Base-by-base conservation (phyloP, 2,329 filamentous ascomycete species). In the Penicillium verrucosum region DNA sequence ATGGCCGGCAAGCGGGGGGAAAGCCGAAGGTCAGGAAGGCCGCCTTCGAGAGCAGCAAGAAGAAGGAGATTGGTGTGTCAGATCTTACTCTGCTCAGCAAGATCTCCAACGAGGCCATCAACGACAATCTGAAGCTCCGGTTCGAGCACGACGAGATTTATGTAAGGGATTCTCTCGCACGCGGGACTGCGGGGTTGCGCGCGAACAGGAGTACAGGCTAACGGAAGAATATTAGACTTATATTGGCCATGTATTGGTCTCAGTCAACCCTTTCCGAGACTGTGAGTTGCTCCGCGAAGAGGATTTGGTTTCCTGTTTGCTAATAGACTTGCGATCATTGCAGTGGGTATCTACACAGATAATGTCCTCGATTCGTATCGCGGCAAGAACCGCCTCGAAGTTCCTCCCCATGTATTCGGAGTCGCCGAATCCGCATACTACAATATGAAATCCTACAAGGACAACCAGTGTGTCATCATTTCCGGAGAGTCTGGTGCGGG, bases 381-480 rank as follows among this genome's bases (percentile, higher is more conserved):
- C 77, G 93, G 93, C 66, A 97, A 97, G 82, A 99, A 99, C 79
- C 87, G 94, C 64, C 84, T 99, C 64, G 94, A 99, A 78, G 82
- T 85, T 79, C 89, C 92, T 29, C 94, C 94, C 9, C 94, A 99
- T 76, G 94, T 99, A 66, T 99, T 97, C 74, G 93, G 92, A 59
- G 94, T 99, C 70, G 94, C 94, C 71, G 94, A 99, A 77, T 89
- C 93, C 8, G 77, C 92, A 54, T 99, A 99, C 81, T 97, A 97
- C 80, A 97, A 99, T 80, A 97, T 99, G 94, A 97, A 97, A 76
- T 93, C 92, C 45, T 99, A 99, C 82, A 91, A 91, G 70, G 94
- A 97, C 68, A 97, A 97, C 79, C 94, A 99, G 76, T 97, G 94
- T 78, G 93, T 99, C 65, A 99, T 99, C 76, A 99, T 99, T 67